Base-by-base conservation (phyloP, 805 yeast species). In the Metschnikowia vanudenii region DNA sequence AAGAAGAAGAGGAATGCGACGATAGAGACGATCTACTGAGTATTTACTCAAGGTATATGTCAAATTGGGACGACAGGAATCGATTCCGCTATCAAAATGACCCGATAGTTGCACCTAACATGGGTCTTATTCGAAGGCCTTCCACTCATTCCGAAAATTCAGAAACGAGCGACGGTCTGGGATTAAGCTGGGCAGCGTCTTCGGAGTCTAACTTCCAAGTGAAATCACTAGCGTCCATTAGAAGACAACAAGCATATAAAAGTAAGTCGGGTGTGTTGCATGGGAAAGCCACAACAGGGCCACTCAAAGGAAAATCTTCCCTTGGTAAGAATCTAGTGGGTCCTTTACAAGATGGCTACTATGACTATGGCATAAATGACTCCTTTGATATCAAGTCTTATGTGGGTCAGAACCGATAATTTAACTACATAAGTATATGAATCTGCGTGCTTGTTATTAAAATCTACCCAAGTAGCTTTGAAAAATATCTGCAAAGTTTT, bases 11-110 rank as follows among this genome's bases (percentile, higher is more conserved):
- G 5, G 69, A 62, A 9, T 62, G 20, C 10, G 35, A 35, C 14
- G 67, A 60, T 14, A 51, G 59, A 16, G 67, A 64, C 38, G 71
- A 67, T 16, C 62, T 73, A 41, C 63, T 61, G 49, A 71, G 76
- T 52, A 64, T 73, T 38, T 72, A 72, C 50, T 73, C 76, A 4
- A 67, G 64, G 46, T 73, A 73, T 53, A 61, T 55, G 51, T 42
- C 45, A 16, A 54, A 41, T 32, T 55, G 58, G 58, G 49, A 36
- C 13, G 46, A 46, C 16, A 24, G 16, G n/a, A 35, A 29, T 24
- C 37, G 37, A 7, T 10, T 13, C 18, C 40, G 34, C 3, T 11
- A 14, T 11, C 22, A 16, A 12, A 16, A 18, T 9, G 13, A 22
- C 12, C 29, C 44, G 4, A 20, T 24, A 7, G 19, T 9, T 14